Base-by-base conservation (phyloP, 176 grass and related monocot genomes). In the maize (Zea mays) region DNA sequence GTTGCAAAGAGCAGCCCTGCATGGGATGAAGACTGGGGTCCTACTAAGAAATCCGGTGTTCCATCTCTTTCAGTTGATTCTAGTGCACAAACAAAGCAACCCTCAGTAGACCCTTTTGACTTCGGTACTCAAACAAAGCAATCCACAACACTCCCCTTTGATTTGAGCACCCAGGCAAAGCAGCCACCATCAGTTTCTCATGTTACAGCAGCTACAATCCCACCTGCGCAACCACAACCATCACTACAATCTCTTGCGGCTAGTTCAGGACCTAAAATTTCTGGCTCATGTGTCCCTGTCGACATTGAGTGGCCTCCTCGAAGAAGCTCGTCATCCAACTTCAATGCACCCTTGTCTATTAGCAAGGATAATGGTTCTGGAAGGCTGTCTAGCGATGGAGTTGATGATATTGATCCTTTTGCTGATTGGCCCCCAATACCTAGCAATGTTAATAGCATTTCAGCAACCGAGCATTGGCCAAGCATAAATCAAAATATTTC, bases 1-100 rank as follows among this genome's bases (percentile, higher is more conserved):
- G 71, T 77, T 58, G 71, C 79, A 78, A 99, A 86, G 65, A 69
- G 72, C 73, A 67, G 78, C 12, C 8, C 51, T 44, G 72, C 96
- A 77, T 99, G 96, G 96, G 96, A 99, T 62, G 96, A 99, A 78
- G 96, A 99, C 49, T 99, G 96, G 96, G 92, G 85, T 42, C 86
- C 96, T 74, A 79, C 71, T 80, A 94, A 84, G 88, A 90, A 88
- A 86, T 81, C 65, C 9, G 75, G 68, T 68, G 69, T 79, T 52
- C n/a, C 74, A 49, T 73, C 88, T 66, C 56, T 78, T 14, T 75
- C 91, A 63, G 19, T 64, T 70, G 72, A 84, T 62, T 69, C 88
- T 56, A 84, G 62, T 73, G 69, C 34, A 8, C 66, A 78, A 81
- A 81, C 50, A 73, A 89, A 82, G 47, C 78, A 85, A 78, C 58